phyloP scores from a whole-genome alignment of 2,329 filamentous ascomycete species.

The Tolypocladium paradoxum region DNA sequence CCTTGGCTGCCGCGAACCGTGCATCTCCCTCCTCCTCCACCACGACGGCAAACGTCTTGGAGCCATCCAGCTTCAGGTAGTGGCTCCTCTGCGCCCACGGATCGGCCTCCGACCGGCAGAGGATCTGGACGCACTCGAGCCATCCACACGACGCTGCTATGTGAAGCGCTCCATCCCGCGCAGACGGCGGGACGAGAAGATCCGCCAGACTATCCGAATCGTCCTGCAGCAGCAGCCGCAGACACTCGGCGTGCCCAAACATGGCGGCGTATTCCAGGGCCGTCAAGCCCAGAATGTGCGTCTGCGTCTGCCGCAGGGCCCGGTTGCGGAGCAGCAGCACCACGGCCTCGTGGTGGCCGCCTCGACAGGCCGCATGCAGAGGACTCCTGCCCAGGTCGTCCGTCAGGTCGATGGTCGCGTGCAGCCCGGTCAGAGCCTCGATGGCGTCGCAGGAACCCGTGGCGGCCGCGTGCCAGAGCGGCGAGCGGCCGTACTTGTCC shows the following conservation, averaged over 20 bases:
- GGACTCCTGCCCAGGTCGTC: background rate
- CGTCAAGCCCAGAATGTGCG: background rate
- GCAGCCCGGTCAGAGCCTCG: background rate
- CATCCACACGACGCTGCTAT: background rate
- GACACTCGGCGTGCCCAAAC: background rate
- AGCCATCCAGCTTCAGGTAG: background rate
- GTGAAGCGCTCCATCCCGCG: background rate
- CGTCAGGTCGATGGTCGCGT: background rate
- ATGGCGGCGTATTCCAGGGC: background rate
- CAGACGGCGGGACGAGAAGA: background rate
- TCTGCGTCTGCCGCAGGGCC: background rate
- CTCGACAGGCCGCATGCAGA: background rate
- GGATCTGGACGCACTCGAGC: background rate
- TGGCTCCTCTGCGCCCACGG: background rate
- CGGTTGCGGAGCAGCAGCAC: background rate
- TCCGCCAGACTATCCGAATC: background rate
- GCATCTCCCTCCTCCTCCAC: background rate
- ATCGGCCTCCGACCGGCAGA: background rate
- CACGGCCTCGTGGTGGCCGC: background rate
- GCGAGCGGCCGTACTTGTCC: background rate
- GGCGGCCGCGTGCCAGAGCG: background rate
- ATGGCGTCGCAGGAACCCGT: background rate
- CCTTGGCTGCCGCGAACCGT: background rate
- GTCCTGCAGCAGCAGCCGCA: background rate
- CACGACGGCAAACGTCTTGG: background rate